Conservation (phyloP, 2,329 filamentous ascomycete genomes). For the Domatiomyces catenatus region DNA sequence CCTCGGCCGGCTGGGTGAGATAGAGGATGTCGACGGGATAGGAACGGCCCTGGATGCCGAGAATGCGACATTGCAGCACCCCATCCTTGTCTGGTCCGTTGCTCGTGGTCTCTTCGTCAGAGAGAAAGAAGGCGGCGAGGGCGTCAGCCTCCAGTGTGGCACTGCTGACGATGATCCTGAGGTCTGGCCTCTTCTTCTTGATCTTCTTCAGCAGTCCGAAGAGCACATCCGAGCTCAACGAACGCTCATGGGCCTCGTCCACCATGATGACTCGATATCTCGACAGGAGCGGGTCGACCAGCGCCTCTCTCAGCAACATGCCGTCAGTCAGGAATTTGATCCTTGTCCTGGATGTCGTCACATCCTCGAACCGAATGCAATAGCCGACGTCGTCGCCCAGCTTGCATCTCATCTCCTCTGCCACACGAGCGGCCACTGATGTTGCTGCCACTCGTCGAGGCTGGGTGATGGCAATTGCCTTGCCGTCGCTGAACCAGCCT, state of each 20-base stretch:
- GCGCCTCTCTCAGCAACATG: conserved; percentile 73
- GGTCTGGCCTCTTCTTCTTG: conserved; percentile 57
- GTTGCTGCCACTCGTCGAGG: conserved; percentile 81
- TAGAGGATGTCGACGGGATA: conserved; percentile 82
- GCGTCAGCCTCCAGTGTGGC: conserved; percentile 82
- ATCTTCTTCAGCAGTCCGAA: conserved; percentile 89
- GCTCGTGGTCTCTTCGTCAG: conserved; percentile 23
- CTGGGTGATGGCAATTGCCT: conserved; percentile 79
- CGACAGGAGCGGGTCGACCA: conserved; percentile 80
- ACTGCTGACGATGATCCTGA: conserved; percentile 82
- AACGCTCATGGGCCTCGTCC: conserved; percentile 90
- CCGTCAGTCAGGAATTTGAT: conserved; percentile 97
- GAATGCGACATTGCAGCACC: conserved; percentile 44
- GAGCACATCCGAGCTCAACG: conserved; percentile 79
- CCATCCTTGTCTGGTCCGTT: conserved; percentile 22
- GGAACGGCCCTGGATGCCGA: conserved; percentile 74
- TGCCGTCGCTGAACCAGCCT: conserved; percentile 76
- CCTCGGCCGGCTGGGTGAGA: conserved; percentile 58
- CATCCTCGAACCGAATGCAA: conserved; percentile 82
- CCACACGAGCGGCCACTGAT: conserved; percentile 73
- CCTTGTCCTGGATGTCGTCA: conserved; percentile 65
- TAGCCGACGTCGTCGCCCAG: conserved; percentile 86
- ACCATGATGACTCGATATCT: conserved; percentile 95
- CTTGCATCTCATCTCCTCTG: conserved; percentile 73
- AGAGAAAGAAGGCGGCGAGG: conserved; percentile 64